Conservation (phyloP, 164 flowering plant genomes). For the Sedum album region DNA sequence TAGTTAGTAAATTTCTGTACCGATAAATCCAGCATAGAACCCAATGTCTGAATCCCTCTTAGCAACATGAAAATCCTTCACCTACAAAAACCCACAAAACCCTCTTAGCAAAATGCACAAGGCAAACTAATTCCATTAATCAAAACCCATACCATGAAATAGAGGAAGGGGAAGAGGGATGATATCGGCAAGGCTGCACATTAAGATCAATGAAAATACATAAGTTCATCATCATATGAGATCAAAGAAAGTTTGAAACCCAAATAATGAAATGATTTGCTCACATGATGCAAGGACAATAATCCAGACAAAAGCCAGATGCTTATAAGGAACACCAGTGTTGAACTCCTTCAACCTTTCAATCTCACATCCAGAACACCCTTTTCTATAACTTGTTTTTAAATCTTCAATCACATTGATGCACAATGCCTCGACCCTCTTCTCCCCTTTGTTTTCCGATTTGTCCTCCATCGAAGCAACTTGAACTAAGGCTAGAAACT, state of each 20-base stretch:
- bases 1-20: slow-evolving; percentile 21
- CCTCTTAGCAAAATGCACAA: too few species aligned
- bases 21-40: slow-evolving; percentile 65
- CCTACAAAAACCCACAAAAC: slow-evolving; percentile 16
- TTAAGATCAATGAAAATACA: too few species aligned
- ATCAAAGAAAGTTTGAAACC: too few species aligned
- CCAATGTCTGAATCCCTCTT: slow-evolving; percentile 61
- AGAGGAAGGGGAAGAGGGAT: slow-evolving; percentile 61
- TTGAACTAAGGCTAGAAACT: not conserved
- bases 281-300: slow-evolving; percentile 6
- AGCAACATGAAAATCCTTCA: slow-evolving; percentile 58
- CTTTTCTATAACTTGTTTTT: not conserved
- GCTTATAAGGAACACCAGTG: not conserved
- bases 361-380: slow-evolving; percentile 1
- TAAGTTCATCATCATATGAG: too few species aligned
- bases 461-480: not conserved
- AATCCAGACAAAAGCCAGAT: slow-evolving; percentile 7
- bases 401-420: not conserved
- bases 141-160: slow-evolving; percentile 50
- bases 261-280: not conserved
- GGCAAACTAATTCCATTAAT: too few species aligned
- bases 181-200: slow-evolving; percentile 59
- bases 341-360: not conserved
- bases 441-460: not conserved
- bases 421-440: not conserved